A percentile compares a stretch with the other conserved stretches of the same genome.
Evolutionary conservation across 768 basidiomycete genomes (phyloP).

Genomic region (Candolleomyces efflorescens): DNA sequence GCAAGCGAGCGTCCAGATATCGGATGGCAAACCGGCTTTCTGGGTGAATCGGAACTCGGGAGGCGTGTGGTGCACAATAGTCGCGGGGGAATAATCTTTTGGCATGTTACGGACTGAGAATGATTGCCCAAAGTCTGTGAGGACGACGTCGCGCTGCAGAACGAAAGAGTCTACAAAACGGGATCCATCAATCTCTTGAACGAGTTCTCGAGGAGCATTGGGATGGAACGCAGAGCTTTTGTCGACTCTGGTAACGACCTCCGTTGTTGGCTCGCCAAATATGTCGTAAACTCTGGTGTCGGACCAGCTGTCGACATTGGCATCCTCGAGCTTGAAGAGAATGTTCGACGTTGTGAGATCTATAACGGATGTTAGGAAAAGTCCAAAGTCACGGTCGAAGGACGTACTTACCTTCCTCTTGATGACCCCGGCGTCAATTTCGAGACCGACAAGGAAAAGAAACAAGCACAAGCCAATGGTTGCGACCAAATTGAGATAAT

Average conservation of each 20-base stretch:
- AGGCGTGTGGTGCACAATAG: slow-evolving; percentile 25
- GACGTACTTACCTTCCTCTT: slow-evolving; percentile 55
- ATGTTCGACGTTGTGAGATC: slow-evolving; percentile 38
- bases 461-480: slow-evolving; percentile 75
- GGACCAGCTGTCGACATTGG: slow-evolving; percentile 26
- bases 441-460: slow-evolving; percentile 82
- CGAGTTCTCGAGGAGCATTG: slow-evolving; percentile 24
- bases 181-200: slow-evolving; percentile 23
- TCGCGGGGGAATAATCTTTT: slow-evolving; percentile 25
- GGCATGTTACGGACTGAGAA: slow-evolving; percentile 20
- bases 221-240: slow-evolving; percentile 16
- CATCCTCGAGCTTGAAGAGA: slow-evolving; percentile 24
- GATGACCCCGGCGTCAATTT: slow-evolving; percentile 72
- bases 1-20: slow-evolving; percentile 40
- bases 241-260: slow-evolving; percentile 18
- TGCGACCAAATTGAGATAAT: slow-evolving; percentile 64
- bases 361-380: too few species aligned
- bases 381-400: too few species aligned
- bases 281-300: slow-evolving; percentile 26
- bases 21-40: slow-evolving; percentile 20
- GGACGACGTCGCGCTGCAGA: slow-evolving; percentile 27
- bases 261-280: slow-evolving; percentile 27
- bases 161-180: neutral
- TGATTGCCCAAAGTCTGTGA: slow-evolving; percentile 38
- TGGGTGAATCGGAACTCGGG: slow-evolving; percentile 35